Conservation (phyloP, 768 basidiomycete species). For the Chiua virens region DNA sequence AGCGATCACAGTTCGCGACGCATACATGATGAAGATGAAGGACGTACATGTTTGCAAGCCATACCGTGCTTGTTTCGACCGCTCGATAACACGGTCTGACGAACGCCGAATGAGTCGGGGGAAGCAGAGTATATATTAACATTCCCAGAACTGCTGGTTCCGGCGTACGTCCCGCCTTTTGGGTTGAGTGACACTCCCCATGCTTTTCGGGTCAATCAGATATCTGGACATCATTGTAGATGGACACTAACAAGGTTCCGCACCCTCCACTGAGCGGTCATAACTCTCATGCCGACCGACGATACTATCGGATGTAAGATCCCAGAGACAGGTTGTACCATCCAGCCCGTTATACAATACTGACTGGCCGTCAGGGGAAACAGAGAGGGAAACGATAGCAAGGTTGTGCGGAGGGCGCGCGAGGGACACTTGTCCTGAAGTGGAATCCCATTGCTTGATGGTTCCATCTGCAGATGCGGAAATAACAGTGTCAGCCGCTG, state of each 20-base stretch:
- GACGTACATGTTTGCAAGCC: slow-evolving; percentile 65
- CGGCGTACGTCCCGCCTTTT: slow-evolving; percentile 67
- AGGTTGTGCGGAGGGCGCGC: slow-evolving; percentile 76
- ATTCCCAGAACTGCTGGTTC: slow-evolving; percentile 70
- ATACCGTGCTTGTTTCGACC: slow-evolving; percentile 80
- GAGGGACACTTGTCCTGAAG: slow-evolving; percentile 59
- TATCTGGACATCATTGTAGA: background rate
- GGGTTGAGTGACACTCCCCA: slow-evolving; percentile 88
- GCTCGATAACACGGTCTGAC: slow-evolving; percentile 56
- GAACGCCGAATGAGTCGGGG: slow-evolving; percentile 63
- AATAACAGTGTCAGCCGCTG: slow-evolving; percentile 58
- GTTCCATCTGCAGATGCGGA: slow-evolving; percentile 80
- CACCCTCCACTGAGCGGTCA: slow-evolving; percentile 49
- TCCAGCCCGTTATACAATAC: slow-evolving; percentile 84
- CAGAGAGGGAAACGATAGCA: slow-evolving; percentile 80
- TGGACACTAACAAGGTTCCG: slow-evolving; percentile 64
- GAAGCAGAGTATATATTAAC: slow-evolving; percentile 72
- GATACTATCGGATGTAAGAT: slow-evolving; percentile 60
- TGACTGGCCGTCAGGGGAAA: slow-evolving; percentile 58
- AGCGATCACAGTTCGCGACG: background rate
- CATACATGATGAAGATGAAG: background rate
- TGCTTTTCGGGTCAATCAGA: slow-evolving; percentile 44
- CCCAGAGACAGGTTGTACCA: slow-evolving; percentile 76
- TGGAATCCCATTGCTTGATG: slow-evolving; percentile 70
- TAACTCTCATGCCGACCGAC: slow-evolving; percentile 75